Conservation (phyloP, 169 alveolate genomes). For the Pseudocohnilembus persalinus region DNA sequence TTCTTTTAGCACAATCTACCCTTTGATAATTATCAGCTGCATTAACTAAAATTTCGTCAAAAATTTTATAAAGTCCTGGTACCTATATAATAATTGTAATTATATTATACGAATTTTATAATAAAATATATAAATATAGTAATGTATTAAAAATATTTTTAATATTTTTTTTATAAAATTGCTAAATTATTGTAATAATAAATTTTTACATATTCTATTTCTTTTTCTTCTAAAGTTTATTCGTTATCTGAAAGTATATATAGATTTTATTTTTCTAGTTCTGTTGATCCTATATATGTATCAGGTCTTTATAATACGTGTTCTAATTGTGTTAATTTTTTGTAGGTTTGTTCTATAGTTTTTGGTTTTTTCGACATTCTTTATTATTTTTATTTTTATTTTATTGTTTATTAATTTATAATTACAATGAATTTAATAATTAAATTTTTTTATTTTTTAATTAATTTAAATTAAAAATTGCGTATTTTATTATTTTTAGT, state of each 20-base stretch:
- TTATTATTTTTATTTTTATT: not conserved
- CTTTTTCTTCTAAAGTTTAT: slow-evolving; percentile 53
- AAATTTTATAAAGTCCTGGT: slow-evolving; percentile 99
- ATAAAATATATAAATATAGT: no score
- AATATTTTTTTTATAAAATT: not conserved
- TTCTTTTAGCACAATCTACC: slow-evolving; percentile 60
- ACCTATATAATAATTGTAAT: slow-evolving; percentile 81
- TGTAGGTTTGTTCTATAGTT: slow-evolving; percentile 97
- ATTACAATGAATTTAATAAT: not conserved
- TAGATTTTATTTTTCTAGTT: slow-evolving; percentile 87
- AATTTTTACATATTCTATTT: slow-evolving; percentile 61
- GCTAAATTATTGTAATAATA: not conserved
- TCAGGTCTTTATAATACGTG: slow-evolving; percentile 99
- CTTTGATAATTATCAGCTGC: slow-evolving; percentile 98
- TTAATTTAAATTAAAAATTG: no score
- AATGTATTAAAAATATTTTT: not conserved
- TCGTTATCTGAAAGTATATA: slow-evolving; percentile 93
- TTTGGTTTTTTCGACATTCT: slow-evolving; percentile 44
- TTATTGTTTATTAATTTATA: not conserved
- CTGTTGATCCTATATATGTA: slow-evolving; percentile 97
- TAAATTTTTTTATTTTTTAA: no score
- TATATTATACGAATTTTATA: slow-evolving; percentile 56
- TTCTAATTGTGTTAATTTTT: slow-evolving; percentile 96
- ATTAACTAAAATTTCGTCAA: slow-evolving; percentile 98
- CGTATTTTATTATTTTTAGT: no score